These are phyloP conservation scores for Pneumocystis carinii DNA, from an alignment of 1,139 yeast genomes.

Conservation along the genomic window DNA sequence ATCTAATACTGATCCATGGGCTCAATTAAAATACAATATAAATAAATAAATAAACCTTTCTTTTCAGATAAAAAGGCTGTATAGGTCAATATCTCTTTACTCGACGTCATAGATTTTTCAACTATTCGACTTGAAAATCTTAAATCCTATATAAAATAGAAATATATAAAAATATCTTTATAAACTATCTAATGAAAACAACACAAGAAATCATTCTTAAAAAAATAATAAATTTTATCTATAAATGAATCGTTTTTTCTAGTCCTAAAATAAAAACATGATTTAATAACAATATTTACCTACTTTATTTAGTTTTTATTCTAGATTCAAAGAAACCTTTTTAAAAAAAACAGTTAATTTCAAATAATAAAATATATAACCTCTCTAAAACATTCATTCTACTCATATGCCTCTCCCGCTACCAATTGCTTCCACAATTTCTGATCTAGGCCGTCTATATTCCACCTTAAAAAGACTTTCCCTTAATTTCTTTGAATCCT, in stretches of 20 bases:
- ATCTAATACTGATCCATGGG: background rate
- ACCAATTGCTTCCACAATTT: constrained; percentile 8
- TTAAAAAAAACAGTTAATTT: no score
- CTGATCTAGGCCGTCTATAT: constrained; percentile 10
- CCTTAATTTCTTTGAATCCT: constrained; percentile 4
- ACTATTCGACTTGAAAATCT: background rate
- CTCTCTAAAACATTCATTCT: background rate
- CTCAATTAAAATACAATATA: background rate
- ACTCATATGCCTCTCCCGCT: background rate
- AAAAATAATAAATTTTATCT: no score
- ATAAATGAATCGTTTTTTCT: no score
- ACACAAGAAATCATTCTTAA: no score
- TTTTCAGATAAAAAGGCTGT: background rate
- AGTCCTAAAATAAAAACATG: no score
- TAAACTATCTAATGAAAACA: no score
- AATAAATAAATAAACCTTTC: background rate
- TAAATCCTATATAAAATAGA: no score
- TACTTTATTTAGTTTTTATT: no score
- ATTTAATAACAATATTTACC: no score
- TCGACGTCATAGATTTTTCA: background rate
- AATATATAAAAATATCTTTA: no score
- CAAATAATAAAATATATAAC: background rate
- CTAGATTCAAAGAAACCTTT: no score
- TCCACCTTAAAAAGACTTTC: constrained; percentile 7
- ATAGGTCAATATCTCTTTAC: background rate